phyloP scores from a whole-genome alignment of 306 rosid species.

The Morella rubra region DNA sequence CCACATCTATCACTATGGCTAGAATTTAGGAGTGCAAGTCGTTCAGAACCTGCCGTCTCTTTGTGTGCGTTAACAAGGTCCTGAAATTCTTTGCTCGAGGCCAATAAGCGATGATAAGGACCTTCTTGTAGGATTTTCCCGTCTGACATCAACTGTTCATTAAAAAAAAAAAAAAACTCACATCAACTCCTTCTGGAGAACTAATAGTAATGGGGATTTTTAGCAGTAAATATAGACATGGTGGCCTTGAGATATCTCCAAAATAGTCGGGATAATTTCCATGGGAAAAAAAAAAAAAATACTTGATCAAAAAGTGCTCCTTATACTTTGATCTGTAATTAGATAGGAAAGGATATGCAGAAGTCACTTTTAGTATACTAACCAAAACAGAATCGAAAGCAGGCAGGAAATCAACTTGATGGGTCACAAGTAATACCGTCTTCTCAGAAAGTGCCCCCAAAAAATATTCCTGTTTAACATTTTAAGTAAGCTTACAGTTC shows the following conservation, averaged over 20 bases:
- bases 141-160: constrained; percentile 54
- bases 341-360: neutral
- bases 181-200: neutral
- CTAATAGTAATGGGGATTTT: neutral
- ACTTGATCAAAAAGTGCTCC: neutral
- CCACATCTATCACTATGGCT: neutral
- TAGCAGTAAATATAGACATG: neutral
- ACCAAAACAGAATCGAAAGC: constrained; percentile 52
- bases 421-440: constrained; percentile 57
- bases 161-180: neutral
- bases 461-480: constrained; percentile 42
- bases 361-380: constrained; percentile 2
- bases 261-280: neutral
- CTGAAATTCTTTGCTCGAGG: constrained; percentile 47
- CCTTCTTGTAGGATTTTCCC: constrained; percentile 47
- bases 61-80: constrained; percentile 63
- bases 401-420: constrained; percentile 65
- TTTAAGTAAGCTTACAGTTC: neutral
- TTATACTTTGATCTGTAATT: constrained; percentile 1
- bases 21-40: constrained; percentile 11
- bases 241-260: neutral
- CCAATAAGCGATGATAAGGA: constrained; percentile 40
- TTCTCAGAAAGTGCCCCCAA: constrained; percentile 50
- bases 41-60: constrained; percentile 39
- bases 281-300: neutral